Evolutionary conservation across 2,329 filamentous ascomycete genomes (phyloP), one percentile per base, ranked within the genome.

Genomic region (Cladophialophora psammophila): DNA sequence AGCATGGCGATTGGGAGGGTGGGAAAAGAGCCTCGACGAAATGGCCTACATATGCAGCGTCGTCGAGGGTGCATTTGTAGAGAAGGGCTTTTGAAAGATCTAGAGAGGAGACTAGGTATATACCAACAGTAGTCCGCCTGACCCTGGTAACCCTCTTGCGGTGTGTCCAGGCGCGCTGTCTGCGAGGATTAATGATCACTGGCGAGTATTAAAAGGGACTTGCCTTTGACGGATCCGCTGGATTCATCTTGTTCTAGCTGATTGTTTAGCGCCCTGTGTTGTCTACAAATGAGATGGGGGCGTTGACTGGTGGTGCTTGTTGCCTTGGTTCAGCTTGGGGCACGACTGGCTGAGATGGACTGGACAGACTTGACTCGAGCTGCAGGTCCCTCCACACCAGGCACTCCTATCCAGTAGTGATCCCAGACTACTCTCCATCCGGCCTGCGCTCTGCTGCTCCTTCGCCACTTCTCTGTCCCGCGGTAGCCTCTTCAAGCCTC

Each of bases 381-480:
- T 2, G 26, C 26, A 26, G 26, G 26, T 26, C 26, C 26, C 26
- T 26, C 26, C 26, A 26, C n/a, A 26, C 26, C 26, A 26, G 26
- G 26, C 26, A 26, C 26, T 26, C 3, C 26, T 26, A 26, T 3
- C 26, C 26, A 26, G 26, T 26, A 26, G 26, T 26, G 26, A 26
- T 26, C 26, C 26, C 26, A 26, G 26, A 62, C 64, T 67, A 63
- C 40, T 60, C 68, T 55, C 32, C 42, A 62, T 65, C 31, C 18
- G 58, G 64, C 59, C 48, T 58, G 59, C 61, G 65, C 59, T 64
- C 57, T 54, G 45, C 60, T 58, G 40, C 57, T 48, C 62, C 62
- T 60, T 65, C 65, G 68, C 68, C 68, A 69, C 68, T 56, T 62
- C 55, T 53, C 57, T 58, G 56, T 69, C 64, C 66, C 63, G 45